These are phyloP conservation scores for Elaeagnus macrophylla DNA, from an alignment of 306 rosid genomes.

Conservation along the genomic window DNA sequence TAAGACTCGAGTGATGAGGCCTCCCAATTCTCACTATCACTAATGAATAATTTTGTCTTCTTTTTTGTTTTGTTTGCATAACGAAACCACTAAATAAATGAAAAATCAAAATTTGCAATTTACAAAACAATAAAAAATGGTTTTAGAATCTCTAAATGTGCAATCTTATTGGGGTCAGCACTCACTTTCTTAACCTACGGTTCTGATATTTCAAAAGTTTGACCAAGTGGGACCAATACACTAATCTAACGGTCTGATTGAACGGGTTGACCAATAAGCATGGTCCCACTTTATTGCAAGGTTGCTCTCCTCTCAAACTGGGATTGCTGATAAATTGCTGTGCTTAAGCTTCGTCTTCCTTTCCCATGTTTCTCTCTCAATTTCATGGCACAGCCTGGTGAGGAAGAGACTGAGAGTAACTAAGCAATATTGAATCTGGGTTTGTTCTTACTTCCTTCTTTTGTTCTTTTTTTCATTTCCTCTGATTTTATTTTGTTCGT, in stretches of 20 bases:
- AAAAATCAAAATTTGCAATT: too few relatives aligned
- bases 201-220: background rate
- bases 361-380: background rate
- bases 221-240: background rate
- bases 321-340: conserved; percentile 29
- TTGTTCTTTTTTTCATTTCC: conserved; percentile 6
- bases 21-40: too few relatives aligned
- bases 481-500: too few relatives aligned
- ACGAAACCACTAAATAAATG: too few relatives aligned
- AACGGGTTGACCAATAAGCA: conserved; percentile 30
- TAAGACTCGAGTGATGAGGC: too few relatives aligned
- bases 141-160: too few relatives aligned
- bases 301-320: background rate
- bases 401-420: conserved; percentile 17
- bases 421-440: conserved; percentile 25
- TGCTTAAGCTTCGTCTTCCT: conserved; percentile 13
- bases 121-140: too few relatives aligned
- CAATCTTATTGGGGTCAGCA: too few relatives aligned
- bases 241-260: conserved; percentile 28
- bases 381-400: conserved; percentile 20
- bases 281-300: conserved; percentile 19
- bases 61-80: too few relatives aligned
- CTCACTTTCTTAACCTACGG: too few relatives aligned
- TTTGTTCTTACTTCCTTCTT: conserved; percentile 21
- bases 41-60: too few relatives aligned